Conservation (phyloP, 345 rosid species). For the Diplotaxis tenuifolia region DNA sequence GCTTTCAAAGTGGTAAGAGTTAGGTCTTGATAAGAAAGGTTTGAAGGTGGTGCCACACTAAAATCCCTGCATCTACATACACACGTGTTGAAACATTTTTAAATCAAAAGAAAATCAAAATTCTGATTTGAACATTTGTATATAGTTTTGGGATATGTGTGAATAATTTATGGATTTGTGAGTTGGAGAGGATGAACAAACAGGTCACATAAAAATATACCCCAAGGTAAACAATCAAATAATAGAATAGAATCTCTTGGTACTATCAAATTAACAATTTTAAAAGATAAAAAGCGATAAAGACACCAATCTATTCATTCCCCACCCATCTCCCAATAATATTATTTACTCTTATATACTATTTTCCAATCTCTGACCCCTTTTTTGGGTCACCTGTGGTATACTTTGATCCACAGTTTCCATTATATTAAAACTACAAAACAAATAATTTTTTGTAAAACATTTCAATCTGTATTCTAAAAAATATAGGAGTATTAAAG, state of each 20-base stretch:
- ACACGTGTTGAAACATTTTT: constrained; percentile 28
- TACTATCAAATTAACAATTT: constrained; percentile 29
- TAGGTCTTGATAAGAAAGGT: constrained; percentile 26
- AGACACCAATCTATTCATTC: constrained; percentile 36
- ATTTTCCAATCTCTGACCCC: constrained; percentile 1
- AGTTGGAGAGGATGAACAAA: constrained; percentile 28
- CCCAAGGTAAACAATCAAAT: constrained; percentile 23
- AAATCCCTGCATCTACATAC: constrained; percentile 13
- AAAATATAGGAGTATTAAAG: not conserved
- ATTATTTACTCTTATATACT: not conserved
- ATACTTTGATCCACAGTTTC: not conserved
- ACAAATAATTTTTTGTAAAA: not conserved
- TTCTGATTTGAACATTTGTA: not conserved
- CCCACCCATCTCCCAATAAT: constrained; percentile 31
- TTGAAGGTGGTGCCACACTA: constrained; percentile 24
- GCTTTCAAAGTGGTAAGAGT: constrained; percentile 36
- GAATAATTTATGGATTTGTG: constrained; percentile 17
- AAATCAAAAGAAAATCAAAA: constrained; percentile 11
- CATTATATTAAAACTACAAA: not conserved
- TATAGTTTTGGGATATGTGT: constrained; percentile 7
- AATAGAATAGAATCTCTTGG: constrained; percentile 34
- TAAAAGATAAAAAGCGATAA: constrained; percentile 15
- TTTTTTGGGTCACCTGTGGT: not conserved
- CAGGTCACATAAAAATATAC: constrained; percentile 30
- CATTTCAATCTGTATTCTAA: not conserved